Evolutionary conservation across 73 alveolate species (phyloP).

Genomic region (Durusdinium trenchii): DNA sequence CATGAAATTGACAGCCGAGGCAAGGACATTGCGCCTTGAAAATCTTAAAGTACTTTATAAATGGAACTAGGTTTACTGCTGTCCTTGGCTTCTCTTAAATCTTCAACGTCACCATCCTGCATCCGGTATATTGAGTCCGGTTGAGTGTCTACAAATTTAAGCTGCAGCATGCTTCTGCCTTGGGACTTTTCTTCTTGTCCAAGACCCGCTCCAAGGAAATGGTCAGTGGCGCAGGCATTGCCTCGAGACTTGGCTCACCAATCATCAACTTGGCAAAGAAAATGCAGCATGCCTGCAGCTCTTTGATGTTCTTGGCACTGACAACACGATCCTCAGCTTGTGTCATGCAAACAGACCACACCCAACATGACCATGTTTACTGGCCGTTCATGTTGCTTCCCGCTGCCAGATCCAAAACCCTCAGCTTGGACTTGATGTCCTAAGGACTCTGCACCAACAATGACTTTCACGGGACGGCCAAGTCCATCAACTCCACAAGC

Average conservation of each 20-base stretch:
- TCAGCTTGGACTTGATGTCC: too few relatives aligned
- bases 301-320: conserved; percentile 25
- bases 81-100: not conserved
- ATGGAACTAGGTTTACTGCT: not conserved
- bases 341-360: not conserved
- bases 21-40: not conserved
- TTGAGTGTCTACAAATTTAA: not conserved
- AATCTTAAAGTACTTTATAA: too few relatives aligned
- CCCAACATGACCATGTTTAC: too few relatives aligned
- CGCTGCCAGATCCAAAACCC: too few relatives aligned
- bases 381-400: too few relatives aligned
- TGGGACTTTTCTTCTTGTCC: conserved; percentile 54
- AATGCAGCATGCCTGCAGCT: conserved; percentile 12
- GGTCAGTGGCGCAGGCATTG: not conserved
- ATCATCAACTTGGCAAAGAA: not conserved
- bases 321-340: conserved; percentile 32
- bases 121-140: not conserved
- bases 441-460: not conserved
- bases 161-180: not conserved
- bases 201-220: conserved; percentile 40
- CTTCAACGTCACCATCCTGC: conserved; percentile 27
- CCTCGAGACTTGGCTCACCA: not conserved
- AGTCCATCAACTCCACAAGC: conserved; percentile 10
- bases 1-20: not conserved
- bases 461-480: conserved; percentile 12